phyloP scores from a whole-genome alignment of 352 stramenopile genomes.

The Achlya hypogyna region DNA sequence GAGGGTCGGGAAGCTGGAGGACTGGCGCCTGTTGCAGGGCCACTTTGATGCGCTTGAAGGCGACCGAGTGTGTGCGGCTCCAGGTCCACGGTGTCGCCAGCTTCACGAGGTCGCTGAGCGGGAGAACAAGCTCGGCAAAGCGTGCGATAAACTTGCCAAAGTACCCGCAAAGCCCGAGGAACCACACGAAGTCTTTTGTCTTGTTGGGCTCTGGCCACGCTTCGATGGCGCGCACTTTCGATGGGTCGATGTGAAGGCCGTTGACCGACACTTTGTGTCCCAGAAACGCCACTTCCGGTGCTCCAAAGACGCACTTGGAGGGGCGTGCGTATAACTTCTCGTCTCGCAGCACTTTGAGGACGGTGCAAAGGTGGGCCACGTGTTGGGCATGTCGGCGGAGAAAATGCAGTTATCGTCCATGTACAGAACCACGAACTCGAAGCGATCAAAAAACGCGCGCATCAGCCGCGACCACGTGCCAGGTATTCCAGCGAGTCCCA shows the following conservation, averaged over 20 bases:
- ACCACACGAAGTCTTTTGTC: constrained; percentile 18
- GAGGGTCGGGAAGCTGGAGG: constrained; percentile 23
- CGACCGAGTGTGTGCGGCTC: not conserved
- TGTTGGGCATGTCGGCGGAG: not conserved
- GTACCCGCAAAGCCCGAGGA: constrained; percentile 23
- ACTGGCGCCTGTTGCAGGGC: constrained; percentile 25
- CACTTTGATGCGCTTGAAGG: constrained; percentile 20
- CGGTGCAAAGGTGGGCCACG: not conserved
- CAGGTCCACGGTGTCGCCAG: constrained; percentile 17
- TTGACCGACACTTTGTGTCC: constrained; percentile 17
- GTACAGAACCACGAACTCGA: not conserved
- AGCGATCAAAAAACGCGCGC: not conserved
- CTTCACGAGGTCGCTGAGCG: constrained; percentile 22
- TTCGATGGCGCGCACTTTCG: constrained; percentile 15
- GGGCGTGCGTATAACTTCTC: constrained; percentile 9
- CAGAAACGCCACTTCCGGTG: constrained; percentile 8
- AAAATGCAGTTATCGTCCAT: constrained; percentile 17
- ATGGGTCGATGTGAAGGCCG: constrained; percentile 2
- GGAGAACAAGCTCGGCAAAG: constrained; percentile 21
- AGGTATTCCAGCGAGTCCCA: constrained; percentile 14
- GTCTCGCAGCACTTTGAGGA: not conserved
- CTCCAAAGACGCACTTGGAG: constrained; percentile 12
- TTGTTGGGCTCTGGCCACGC: constrained; percentile 9
- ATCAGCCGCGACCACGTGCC: constrained; percentile 8
- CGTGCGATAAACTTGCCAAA: constrained; percentile 22